Evolutionary conservation across 306 rosid genomes (phyloP).

Genomic region (Medicago lupulina): DNA sequence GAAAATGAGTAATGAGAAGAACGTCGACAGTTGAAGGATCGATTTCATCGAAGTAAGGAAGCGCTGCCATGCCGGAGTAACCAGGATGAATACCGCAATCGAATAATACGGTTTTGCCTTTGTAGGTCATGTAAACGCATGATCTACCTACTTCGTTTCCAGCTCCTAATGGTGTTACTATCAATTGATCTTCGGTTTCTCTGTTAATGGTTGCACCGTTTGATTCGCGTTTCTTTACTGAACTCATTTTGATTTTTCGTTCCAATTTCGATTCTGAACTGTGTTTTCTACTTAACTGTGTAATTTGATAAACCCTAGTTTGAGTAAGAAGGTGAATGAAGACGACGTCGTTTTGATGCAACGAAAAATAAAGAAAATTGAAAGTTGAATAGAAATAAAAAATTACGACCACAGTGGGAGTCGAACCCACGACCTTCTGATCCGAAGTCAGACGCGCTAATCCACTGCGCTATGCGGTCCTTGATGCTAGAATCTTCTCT

Average conservation of each 20-base stretch:
- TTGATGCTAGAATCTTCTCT: neutral
- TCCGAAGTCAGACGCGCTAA: slow-evolving; percentile 87
- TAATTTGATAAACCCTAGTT: slow-evolving; percentile 1
- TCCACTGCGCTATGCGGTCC: slow-evolving; percentile 87
- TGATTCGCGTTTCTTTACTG: slow-evolving; percentile 60
- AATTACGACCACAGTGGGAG: slow-evolving; percentile 68
- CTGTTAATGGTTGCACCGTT: slow-evolving; percentile 41
- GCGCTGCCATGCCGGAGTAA: slow-evolving; percentile 94
- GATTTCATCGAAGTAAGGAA: slow-evolving; percentile 94
- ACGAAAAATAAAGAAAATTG: neutral
- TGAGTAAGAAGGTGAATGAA: neutral
- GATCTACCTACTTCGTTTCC: slow-evolving; percentile 97
- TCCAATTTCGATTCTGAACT: neutral
- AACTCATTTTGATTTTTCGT: slow-evolving; percentile 26
- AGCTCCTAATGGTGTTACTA: slow-evolving; percentile 84
- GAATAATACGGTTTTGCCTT: slow-evolving; percentile 70
- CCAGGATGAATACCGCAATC: slow-evolving; percentile 97
- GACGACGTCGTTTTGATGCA: neutral
- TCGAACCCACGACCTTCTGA: slow-evolving; percentile 82
- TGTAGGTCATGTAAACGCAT: slow-evolving; percentile 83
- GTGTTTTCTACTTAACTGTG: too few species aligned
- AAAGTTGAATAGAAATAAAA: accelerated
- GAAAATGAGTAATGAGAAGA: slow-evolving; percentile 92
- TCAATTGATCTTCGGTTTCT: slow-evolving; percentile 71
- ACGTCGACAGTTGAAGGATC: slow-evolving; percentile 91